These are phyloP conservation scores for Hypoxylon crocopeplum DNA, from an alignment of 495 filamentous ascomycete species.

Conservation along the genomic window DNA sequence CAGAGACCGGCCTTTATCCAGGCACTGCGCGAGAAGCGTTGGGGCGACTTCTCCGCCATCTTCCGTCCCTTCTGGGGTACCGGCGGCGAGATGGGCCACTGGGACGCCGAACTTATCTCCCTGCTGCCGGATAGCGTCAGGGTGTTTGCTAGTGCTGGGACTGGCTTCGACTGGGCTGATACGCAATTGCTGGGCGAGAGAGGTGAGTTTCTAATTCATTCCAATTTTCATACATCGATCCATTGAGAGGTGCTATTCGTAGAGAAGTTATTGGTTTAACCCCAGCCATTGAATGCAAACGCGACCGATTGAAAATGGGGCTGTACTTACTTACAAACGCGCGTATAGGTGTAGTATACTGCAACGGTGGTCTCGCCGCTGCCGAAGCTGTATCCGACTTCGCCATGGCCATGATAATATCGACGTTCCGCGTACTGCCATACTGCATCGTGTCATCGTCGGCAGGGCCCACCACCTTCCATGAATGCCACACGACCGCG, in stretches of 20 bases:
- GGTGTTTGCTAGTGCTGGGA: conserved; percentile 75
- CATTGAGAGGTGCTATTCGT: background rate
- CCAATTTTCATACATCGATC: background rate
- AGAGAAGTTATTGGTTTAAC: background rate
- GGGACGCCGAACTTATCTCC: conserved; percentile 74
- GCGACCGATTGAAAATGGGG: background rate
- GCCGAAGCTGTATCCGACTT: conserved; percentile 74
- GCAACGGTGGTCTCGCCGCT: conserved; percentile 71
- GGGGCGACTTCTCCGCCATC: conserved; percentile 76
- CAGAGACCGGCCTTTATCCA: conserved; percentile 64
- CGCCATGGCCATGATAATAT: conserved; percentile 67
- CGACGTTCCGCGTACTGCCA: conserved; percentile 67
- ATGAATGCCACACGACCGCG: conserved; percentile 62
- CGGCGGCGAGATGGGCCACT: conserved; percentile 78
- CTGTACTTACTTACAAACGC: background rate
- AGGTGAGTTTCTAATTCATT: conserved; percentile 56
- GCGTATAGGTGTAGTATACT: conserved; percentile 74
- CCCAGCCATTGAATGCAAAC: background rate
- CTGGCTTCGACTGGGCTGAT: conserved; percentile 82
- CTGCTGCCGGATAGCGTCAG: conserved; percentile 69
- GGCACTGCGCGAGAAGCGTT: conserved; percentile 67
- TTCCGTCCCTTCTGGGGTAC: conserved; percentile 82
- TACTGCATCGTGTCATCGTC: conserved; percentile 62
- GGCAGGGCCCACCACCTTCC: conserved; percentile 49
- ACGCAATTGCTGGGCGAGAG: conserved; percentile 68